Base-by-base conservation (phyloP, 2,329 filamentous ascomycete species). In the Neonectria coccinea region DNA sequence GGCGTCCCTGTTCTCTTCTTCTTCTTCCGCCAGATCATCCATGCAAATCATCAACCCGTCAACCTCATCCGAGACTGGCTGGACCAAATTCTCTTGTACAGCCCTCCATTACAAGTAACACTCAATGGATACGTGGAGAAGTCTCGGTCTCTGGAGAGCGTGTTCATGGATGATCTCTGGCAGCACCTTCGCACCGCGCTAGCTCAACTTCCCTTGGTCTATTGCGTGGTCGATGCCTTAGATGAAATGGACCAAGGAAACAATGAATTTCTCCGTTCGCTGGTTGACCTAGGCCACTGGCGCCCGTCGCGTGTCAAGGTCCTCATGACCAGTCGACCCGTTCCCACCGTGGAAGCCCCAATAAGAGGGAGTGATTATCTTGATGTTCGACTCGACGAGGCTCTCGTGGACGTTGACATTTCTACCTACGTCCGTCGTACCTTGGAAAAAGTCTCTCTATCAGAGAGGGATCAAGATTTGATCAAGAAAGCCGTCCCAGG, bases 161-260 rank as follows among this genome's bases (percentile, higher is more conserved):
- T 68, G 59, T 33, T 61, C 48, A 55, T 54, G 18, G 65, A 70
- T 1, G 74, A 73, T 18, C 60, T 80, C 3, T 80, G 78, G 78
- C 62, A 67, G 67, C 5, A 53, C 72, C 20, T 59, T 59, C 29
- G 55, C 56, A 42, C 62, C 64, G 61, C 72, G 36, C 63, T 68
- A 51, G 18, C 59, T 9, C 10, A 27, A 11, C 36, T 64, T 16
- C 56, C 62, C 2, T 62, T 62, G 31, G 79, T 75, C 0, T 83
- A 79, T 58, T 79, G 77, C 52, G 73, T 84, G 4, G 75, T 73
- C 1, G 81, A 83, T 66, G 81, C 80, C 1, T 69, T 83, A 3
- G 82, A 84, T 65, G 81, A 84, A 69, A 82, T 83, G 77, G 78
- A 80, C 48, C 45, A 69, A 25, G 76, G 71, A 0, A 72, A 79